phyloP scores from a whole-genome alignment of 257 asterid species.

The Apocynum venetum region DNA sequence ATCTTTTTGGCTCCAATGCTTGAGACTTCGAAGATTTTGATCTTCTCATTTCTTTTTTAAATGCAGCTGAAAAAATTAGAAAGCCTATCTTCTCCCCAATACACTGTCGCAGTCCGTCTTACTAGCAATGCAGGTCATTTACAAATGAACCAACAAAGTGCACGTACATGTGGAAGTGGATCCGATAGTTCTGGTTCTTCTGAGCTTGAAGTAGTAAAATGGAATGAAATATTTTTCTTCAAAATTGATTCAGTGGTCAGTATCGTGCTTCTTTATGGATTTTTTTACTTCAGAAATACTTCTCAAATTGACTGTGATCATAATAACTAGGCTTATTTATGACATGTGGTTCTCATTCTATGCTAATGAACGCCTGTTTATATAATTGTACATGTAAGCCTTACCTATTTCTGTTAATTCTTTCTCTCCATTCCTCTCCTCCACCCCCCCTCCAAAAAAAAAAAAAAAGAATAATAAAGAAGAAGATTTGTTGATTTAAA shows the following conservation, averaged over 20 bases:
- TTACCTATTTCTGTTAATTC: not conserved
- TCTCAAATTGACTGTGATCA: not conserved
- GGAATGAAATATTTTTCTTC: conserved; percentile 96
- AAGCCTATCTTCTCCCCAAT: conserved; percentile 65
- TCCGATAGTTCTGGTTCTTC: conserved; percentile 46
- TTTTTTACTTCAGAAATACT: not conserved
- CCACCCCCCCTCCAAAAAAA: not conserved
- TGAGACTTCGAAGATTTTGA: not conserved
- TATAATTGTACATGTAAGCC: not conserved
- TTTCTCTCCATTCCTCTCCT: not conserved
- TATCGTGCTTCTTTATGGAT: conserved; percentile 7
- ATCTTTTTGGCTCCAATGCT: not conserved
- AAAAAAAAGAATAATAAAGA: too few species aligned
- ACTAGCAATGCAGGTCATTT: conserved; percentile 36
- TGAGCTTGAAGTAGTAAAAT: conserved; percentile 54
- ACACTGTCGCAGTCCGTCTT: conserved; percentile 61
- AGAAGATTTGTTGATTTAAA: not conserved
- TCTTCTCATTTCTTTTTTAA: conserved; percentile 22
- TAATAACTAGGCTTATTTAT: not conserved
- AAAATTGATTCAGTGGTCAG: conserved; percentile 74
- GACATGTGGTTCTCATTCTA: not conserved
- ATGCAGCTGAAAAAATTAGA: conserved; percentile 66
- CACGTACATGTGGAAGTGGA: conserved; percentile 67
- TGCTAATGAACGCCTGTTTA: not conserved
- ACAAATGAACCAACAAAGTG: conserved; percentile 52